Evolutionary conservation across 768 basidiomycete genomes (phyloP).

Genomic region (Panellus pusillus): DNA sequence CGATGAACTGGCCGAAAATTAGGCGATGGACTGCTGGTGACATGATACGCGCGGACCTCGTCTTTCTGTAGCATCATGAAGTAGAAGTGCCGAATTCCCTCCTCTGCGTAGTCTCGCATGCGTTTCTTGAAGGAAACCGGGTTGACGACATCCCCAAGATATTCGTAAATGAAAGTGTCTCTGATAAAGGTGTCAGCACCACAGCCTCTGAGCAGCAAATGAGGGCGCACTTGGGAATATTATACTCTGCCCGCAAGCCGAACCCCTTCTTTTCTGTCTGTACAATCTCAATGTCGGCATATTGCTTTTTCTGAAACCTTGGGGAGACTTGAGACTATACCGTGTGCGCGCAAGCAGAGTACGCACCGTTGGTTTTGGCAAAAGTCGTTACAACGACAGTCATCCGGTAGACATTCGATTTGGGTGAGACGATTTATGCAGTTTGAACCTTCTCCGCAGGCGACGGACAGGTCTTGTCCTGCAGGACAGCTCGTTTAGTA

Average conservation of each 20-base stretch:
- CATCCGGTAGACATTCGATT: conserved; percentile 90
- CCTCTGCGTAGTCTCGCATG: conserved; percentile 90
- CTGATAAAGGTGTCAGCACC: conserved; percentile 39
- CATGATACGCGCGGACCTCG: conserved; percentile 58
- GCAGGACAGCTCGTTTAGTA: conserved; percentile 12
- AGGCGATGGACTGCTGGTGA: not conserved
- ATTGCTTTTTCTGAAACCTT: conserved; percentile 87
- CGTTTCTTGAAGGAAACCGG: conserved; percentile 86
- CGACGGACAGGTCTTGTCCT: conserved; percentile 63
- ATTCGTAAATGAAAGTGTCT: conserved; percentile 94
- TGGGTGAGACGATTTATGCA: conserved; percentile 98
- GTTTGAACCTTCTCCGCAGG: conserved; percentile 86
- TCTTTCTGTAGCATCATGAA: conserved; percentile 99
- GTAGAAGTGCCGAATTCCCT: conserved; percentile 96
- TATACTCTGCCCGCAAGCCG: conserved; percentile 77
- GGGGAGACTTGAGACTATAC: conserved; percentile 10
- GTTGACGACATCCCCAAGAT: conserved; percentile 94
- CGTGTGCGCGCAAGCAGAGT: conserved; percentile 13
- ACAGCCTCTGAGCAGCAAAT: conserved; percentile 3
- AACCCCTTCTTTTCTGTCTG: conserved; percentile 95
- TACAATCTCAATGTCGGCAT: conserved; percentile 87
- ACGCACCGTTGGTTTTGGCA: conserved; percentile 94
- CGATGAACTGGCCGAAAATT: conserved; percentile 75
- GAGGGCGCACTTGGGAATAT: conserved; percentile 59
- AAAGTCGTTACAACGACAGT: conserved; percentile 78